phyloP scores from a whole-genome alignment of 768 basidiomycete species.

The Omphalotus guepiniiformis region DNA sequence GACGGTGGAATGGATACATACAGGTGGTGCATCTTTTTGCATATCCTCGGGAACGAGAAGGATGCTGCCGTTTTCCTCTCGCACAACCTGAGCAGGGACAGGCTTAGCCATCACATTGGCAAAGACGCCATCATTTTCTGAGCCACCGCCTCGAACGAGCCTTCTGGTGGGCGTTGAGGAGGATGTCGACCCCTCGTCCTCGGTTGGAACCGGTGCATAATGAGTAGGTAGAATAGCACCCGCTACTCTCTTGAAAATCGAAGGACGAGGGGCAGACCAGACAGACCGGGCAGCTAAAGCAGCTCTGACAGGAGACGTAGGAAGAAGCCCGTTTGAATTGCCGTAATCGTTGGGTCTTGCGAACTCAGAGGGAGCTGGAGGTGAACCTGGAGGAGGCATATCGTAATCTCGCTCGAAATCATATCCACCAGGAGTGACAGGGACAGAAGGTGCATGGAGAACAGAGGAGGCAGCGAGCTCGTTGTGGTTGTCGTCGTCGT shows the following conservation, averaged over 20 bases:
- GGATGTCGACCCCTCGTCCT: constrained; percentile 28
- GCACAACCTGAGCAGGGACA: constrained; percentile 32
- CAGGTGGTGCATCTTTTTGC: constrained; percentile 83
- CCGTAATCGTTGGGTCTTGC: constrained; percentile 67
- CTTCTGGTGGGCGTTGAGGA: constrained; percentile 10
- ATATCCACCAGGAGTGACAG: constrained; percentile 46
- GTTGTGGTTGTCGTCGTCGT: constrained; percentile 30
- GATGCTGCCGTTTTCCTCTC: constrained; percentile 49
- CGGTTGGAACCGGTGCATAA: constrained; percentile 50
- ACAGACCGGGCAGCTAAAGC: constrained; percentile 22
- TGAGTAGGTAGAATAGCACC: constrained; percentile 64
- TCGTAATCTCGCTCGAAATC: constrained; percentile 83
- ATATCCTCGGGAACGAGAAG: constrained; percentile 74
- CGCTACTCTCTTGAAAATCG: constrained; percentile 56
- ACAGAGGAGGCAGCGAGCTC: constrained; percentile 2
- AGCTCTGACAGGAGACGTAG: constrained; percentile 38
- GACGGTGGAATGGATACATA: constrained; percentile 37
- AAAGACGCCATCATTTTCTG: constrained; percentile 92
- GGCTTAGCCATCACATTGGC: constrained; percentile 94
- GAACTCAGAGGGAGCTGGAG: constrained; percentile 52
- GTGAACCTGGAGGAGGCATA: constrained; percentile 75
- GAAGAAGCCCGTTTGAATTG: constrained; percentile 67
- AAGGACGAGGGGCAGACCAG: constrained; percentile 35
- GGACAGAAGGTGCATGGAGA: not conserved
- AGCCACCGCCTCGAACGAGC: constrained; percentile 64